Percentiles rank a stretch among this genome's conserved stretches.
phyloP scores from a whole-genome alignment of 1,284 basidiomycete genomes.

The Ceratobasidium sp. region DNA sequence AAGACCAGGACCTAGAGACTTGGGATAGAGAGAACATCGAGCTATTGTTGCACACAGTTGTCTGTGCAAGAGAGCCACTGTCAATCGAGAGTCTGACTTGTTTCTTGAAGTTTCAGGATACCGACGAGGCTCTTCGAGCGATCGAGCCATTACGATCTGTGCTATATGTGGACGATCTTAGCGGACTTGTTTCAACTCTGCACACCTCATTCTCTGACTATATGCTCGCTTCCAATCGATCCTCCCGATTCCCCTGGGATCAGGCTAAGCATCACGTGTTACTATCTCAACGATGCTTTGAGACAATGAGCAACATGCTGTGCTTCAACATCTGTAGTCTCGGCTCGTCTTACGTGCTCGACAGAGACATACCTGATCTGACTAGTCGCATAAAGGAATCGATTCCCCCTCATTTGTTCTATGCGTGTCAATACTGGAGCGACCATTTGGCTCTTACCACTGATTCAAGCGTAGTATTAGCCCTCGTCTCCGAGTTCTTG shows the following conservation, averaged over 20 bases:
- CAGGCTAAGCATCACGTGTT: not conserved
- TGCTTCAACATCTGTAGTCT: too few species aligned
- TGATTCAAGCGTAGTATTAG: too few species aligned
- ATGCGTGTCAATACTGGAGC: too few species aligned
- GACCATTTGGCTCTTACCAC: too few species aligned
- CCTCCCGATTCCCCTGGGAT: not conserved
- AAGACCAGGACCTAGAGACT: not conserved
- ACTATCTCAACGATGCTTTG: not conserved
- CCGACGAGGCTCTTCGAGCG: not conserved
- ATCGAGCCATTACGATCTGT: not conserved
- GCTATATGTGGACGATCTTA: not conserved
- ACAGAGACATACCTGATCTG: too few species aligned
- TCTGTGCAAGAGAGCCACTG: conserved; percentile 19
- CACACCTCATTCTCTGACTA: conserved; percentile 9
- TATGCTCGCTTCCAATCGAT: not conserved
- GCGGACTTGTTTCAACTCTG: not conserved
- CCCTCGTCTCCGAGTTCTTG: too few species aligned
- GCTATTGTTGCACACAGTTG: not conserved
- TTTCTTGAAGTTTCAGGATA: not conserved
- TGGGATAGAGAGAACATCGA: not conserved
- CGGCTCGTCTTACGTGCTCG: too few species aligned
- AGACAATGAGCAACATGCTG: too few species aligned
- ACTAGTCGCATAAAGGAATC: too few species aligned
- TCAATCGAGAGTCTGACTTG: not conserved
- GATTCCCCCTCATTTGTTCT: too few species aligned